phyloP scores from a whole-genome alignment of 805 yeast genomes.

The Candida vaughaniae region DNA sequence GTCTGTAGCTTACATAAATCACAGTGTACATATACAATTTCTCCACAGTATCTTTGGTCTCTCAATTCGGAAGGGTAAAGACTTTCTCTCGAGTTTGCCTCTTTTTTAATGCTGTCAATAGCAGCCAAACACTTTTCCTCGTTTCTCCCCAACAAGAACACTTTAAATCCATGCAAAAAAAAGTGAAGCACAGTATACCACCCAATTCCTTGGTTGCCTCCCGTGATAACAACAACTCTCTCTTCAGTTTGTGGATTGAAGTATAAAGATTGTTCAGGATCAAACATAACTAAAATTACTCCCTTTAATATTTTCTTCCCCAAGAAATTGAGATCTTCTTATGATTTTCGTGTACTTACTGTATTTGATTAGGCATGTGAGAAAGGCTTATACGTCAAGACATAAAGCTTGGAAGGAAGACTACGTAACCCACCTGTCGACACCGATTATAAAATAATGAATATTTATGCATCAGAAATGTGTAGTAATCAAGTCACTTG shows the following conservation, averaged over 20 bases:
- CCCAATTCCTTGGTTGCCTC: constrained; percentile 43
- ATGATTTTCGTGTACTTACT: too few relatives aligned
- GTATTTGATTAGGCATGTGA: too few relatives aligned
- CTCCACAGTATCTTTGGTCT: constrained; percentile 42
- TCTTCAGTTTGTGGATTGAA: constrained; percentile 24
- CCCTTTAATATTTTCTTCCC: too few relatives aligned
- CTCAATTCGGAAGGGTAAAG: constrained; percentile 7
- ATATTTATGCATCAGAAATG: too few relatives aligned
- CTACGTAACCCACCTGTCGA: too few relatives aligned
- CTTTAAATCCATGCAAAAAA: constrained; percentile 38
- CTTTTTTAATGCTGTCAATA: constrained; percentile 29
- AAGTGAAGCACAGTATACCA: constrained; percentile 40
- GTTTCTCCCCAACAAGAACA: constrained; percentile 38
- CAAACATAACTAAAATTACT: too few relatives aligned
- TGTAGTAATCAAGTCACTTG: too few relatives aligned
- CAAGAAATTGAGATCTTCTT: too few relatives aligned
- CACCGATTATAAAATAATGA: too few relatives aligned
- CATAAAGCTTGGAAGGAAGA: too few relatives aligned
- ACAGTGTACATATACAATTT: constrained; percentile 49
- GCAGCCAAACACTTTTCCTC: constrained; percentile 31
- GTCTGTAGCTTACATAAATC: constrained; percentile 48
- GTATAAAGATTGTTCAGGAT: constrained; percentile 17
- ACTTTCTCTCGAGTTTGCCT: constrained; percentile 26
- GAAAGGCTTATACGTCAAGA: too few relatives aligned
- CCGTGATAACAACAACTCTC: constrained; percentile 36